Percentiles rank a stretch among this genome's conserved stretches.
Conservation (phyloP, 352 stramenopile species). For the Globisporangium acanthophoron region DNA sequence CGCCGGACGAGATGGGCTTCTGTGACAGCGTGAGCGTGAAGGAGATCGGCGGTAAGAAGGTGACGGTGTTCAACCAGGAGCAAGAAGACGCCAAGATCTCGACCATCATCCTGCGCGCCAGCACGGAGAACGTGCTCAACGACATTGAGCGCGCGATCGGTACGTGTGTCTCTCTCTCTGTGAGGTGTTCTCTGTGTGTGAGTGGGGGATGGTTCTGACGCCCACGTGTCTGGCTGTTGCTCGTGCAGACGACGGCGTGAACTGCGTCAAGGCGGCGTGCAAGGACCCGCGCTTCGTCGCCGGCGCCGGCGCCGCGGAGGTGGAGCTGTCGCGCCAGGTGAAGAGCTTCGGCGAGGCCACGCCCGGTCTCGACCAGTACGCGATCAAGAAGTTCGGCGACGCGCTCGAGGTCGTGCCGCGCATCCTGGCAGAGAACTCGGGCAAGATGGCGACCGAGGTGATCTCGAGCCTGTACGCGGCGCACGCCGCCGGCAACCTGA, state of each 20-base stretch:
- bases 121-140: slow-evolving; percentile 96
- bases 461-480: slow-evolving; percentile 93
- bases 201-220: neutral
- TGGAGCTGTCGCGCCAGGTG: slow-evolving; percentile 94
- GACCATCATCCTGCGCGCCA: slow-evolving; percentile 93
- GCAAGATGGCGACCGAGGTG: slow-evolving; percentile 92
- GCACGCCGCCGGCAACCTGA: slow-evolving; percentile 91
- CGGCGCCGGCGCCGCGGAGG: slow-evolving; percentile 94
- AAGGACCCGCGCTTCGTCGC: slow-evolving; percentile 94
- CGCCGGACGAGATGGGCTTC: slow-evolving; percentile 97
- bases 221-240: neutral
- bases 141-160: slow-evolving; percentile 97
- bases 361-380: slow-evolving; percentile 98
- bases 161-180: slow-evolving; percentile 12
- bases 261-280: slow-evolving; percentile 94
- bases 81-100: slow-evolving; percentile 94
- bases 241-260: slow-evolving; percentile 93
- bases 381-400: slow-evolving; percentile 98
- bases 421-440: slow-evolving; percentile 97
- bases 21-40: slow-evolving; percentile 91
- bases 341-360: slow-evolving; percentile 93
- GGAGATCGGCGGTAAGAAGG: slow-evolving; percentile 95
- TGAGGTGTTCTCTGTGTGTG: neutral
- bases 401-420: slow-evolving; percentile 97
- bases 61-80: slow-evolving; percentile 95